Percentiles rank a stretch among this genome's conserved stretches.
phyloP scores from a whole-genome alignment of 2,329 filamentous ascomycete genomes.

The Chalaropsis thielavioides region DNA sequence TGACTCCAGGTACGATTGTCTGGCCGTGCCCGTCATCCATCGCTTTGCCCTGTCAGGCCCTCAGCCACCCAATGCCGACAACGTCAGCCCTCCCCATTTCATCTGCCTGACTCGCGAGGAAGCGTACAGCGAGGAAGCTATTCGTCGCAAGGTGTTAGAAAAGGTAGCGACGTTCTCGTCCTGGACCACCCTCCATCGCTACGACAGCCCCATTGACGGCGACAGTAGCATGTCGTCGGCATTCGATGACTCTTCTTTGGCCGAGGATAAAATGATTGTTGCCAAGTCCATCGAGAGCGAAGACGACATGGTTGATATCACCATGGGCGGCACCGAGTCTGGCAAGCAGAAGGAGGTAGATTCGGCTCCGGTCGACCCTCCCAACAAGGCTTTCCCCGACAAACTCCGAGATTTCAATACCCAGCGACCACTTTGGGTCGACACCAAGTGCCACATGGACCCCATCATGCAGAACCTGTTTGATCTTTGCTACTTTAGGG shows the following conservation, averaged over 20 bases:
- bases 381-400: conserved; percentile 19
- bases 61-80: conserved; percentile 23
- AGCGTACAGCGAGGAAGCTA: conserved; percentile 48
- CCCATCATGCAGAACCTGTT: conserved; percentile 58
- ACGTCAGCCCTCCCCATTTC: conserved; percentile 44
- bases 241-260: conserved; percentile 36
- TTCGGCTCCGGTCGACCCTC: not conserved
- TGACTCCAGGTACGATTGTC: conserved; percentile 46
- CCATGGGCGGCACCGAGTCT: conserved; percentile 42
- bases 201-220: conserved; percentile 25
- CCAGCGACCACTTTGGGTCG: conserved; percentile 38
- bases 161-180: conserved; percentile 66
- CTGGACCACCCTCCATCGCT: conserved; percentile 44
- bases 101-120: conserved; percentile 65
- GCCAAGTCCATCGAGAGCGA: conserved; percentile 74
- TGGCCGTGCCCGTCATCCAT: conserved; percentile 60
- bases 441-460: conserved; percentile 43
- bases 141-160: conserved; percentile 66
- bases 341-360: conserved; percentile 33
- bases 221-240: conserved; percentile 18
- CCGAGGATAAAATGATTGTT: conserved; percentile 51
- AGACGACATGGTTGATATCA: conserved; percentile 80
- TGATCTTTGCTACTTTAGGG: conserved; percentile 52
- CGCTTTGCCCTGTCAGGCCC: conserved; percentile 29
- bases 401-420: conserved; percentile 35